Conservation (phyloP, 768 basidiomycete genomes). For the Tricholoma bakamatsutake region DNA sequence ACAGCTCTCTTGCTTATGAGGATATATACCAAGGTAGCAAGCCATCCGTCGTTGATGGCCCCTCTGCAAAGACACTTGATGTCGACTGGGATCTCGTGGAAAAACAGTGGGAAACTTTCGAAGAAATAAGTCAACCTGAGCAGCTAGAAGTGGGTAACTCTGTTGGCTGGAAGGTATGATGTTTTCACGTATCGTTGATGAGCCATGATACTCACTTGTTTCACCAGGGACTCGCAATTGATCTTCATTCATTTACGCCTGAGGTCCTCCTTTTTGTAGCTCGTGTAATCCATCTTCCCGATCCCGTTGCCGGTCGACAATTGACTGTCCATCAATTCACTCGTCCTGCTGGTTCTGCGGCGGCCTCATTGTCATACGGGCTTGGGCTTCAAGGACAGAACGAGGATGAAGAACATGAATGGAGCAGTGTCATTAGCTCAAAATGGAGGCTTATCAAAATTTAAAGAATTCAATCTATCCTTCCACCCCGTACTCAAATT, state of each 20-base stretch:
- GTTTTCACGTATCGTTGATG: background rate
- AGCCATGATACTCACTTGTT: background rate
- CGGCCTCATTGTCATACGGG: constrained; percentile 19
- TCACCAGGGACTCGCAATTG: constrained; percentile 51
- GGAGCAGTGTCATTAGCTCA: constrained; percentile 16
- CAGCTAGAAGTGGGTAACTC: constrained; percentile 25
- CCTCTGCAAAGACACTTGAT: background rate
- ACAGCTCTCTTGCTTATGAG: constrained; percentile 1
- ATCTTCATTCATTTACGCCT: constrained; percentile 53
- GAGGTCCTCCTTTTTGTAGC: constrained; percentile 49
- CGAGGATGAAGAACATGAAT: constrained; percentile 16
- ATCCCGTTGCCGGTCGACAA: constrained; percentile 1
- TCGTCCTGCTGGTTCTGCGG: constrained; percentile 10
- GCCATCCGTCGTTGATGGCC: constrained; percentile 4
- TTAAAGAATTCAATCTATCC: background rate
- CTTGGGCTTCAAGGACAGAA: constrained; percentile 13
- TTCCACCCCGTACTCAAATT: background rate
- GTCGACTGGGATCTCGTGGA: constrained; percentile 36
- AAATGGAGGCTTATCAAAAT: constrained; percentile 17
- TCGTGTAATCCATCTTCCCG: constrained; percentile 23
- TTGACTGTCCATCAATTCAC: constrained; percentile 14
- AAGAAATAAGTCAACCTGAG: constrained; percentile 16
- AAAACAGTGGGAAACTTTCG: constrained; percentile 23
- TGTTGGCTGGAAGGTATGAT: constrained; percentile 47
- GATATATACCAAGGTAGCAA: constrained; percentile 2